These are phyloP conservation scores for Neopestalotiopsis sp. DNA, from an alignment of 2,329 filamentous ascomycete species.

Conservation along the genomic window DNA sequence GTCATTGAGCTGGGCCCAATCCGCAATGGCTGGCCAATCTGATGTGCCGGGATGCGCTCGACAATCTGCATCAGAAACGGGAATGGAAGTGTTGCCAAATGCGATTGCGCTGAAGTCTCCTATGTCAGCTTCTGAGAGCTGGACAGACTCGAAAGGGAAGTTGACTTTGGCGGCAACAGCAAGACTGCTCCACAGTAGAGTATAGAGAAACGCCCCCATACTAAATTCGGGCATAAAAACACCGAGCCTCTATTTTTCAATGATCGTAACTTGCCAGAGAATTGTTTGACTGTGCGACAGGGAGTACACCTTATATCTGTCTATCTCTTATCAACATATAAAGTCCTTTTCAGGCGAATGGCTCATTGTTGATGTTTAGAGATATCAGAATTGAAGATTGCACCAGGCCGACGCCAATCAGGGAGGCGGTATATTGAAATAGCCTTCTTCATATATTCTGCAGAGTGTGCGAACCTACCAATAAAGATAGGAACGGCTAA, in stretches of 20 bases:
- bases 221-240: neutral
- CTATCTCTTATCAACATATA: neutral
- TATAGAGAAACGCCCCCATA: neutral
- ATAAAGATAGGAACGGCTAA: neutral
- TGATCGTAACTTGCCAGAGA: neutral
- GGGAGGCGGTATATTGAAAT: neutral
- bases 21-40: conserved; percentile 30
- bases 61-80: conserved; percentile 22
- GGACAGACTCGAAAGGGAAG: conserved; percentile 22
- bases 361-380: too few relatives aligned
- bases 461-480: neutral
- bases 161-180: neutral
- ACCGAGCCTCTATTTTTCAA: neutral
- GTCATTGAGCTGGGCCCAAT: conserved; percentile 35
- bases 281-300: neutral
- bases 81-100: conserved; percentile 25
- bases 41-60: conserved; percentile 32
- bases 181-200: neutral
- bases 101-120: conserved; percentile 26
- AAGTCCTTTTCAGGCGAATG: too few relatives aligned
- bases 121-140: conserved; percentile 25
- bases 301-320: neutral
- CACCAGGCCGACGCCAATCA: too few relatives aligned
- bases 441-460: neutral
- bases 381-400: too few relatives aligned